Evolutionary conservation across 2,329 filamentous ascomycete species (phyloP).

Genomic region (Plectosphaerella cucumerina): DNA sequence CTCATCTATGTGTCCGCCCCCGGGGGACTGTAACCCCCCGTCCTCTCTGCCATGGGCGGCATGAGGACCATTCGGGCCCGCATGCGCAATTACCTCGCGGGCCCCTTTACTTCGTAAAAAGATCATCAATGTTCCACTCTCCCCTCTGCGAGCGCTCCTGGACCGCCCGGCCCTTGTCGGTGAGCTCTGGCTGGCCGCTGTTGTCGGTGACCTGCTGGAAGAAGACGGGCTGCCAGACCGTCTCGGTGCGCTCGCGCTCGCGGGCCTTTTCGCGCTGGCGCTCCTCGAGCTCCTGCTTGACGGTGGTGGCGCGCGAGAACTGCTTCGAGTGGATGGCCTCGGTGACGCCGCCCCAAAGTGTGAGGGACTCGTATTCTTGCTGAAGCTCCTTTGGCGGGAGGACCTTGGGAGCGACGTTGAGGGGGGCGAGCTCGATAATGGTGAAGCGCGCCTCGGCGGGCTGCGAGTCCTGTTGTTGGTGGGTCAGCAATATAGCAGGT

Average conservation of each 20-base stretch:
- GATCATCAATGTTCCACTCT: slow-evolving; percentile 46
- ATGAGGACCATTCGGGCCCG: too few relatives aligned
- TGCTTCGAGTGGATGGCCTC: slow-evolving; percentile 80
- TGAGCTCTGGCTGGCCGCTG: slow-evolving; percentile 51
- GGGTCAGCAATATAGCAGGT: slow-evolving; percentile 1
- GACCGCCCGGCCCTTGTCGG: slow-evolving; percentile 46
- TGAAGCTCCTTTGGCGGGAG: slow-evolving; percentile 75
- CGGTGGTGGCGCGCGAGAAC: slow-evolving; percentile 74
- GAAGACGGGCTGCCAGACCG: slow-evolving; percentile 81
- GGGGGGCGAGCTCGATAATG: slow-evolving; percentile 83
- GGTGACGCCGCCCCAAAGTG: slow-evolving; percentile 85
- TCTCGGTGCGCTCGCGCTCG: slow-evolving; percentile 65
- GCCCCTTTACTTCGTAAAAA: slow-evolving; percentile 21
- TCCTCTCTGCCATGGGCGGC: too few relatives aligned
- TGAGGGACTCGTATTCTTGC: slow-evolving; percentile 83
- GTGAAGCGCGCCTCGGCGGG: slow-evolving; percentile 60
- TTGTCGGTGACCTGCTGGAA: slow-evolving; percentile 63
- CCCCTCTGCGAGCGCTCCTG: slow-evolving; percentile 48
- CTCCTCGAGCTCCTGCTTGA: slow-evolving; percentile 92
- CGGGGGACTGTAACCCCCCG: too few relatives aligned
- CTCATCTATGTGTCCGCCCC: too few relatives aligned
- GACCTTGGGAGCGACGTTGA: slow-evolving; percentile 73
- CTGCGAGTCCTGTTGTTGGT: slow-evolving; percentile 32
- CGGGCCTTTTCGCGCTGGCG: slow-evolving; percentile 79
- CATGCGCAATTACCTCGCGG: neutral